Conservation (phyloP, 306 rosid species). For the Heteromeles arbutifolia region DNA sequence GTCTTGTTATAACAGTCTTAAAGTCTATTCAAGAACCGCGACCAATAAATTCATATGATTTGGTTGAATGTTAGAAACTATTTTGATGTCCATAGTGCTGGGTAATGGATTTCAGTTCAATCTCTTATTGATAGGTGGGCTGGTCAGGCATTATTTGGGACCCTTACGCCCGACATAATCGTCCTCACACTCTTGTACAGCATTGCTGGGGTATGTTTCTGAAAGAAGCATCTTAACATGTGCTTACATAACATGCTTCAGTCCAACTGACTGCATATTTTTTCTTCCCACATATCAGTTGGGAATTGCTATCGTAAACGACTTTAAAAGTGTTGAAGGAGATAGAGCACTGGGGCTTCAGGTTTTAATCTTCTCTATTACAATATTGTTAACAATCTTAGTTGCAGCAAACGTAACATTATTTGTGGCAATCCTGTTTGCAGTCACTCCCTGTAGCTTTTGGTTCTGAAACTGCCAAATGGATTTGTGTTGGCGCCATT, state of each 20-base stretch:
- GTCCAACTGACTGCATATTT: constrained; percentile 2
- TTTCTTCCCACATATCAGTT: constrained; percentile 43
- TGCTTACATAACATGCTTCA: constrained; percentile 2
- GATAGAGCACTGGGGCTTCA: constrained; percentile 98
- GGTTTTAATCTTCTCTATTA: constrained; percentile 35
- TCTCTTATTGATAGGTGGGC: constrained; percentile 79
- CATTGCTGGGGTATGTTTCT: constrained; percentile 84
- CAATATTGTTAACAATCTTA: constrained; percentile 1
- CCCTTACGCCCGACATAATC: constrained; percentile 80
- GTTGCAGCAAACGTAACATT: constrained; percentile 18
- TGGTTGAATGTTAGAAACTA: background rate
- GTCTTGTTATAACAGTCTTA: no score
- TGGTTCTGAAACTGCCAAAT: constrained; percentile 91
- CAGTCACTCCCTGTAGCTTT: constrained; percentile 98
- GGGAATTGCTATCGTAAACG: constrained; percentile 96
- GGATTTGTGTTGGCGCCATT: constrained; percentile 98
- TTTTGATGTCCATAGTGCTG: background rate
- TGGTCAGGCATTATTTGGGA: constrained; percentile 98
- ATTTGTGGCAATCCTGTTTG: constrained; percentile 25
- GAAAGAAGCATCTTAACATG: constrained; percentile 13
- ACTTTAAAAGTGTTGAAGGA: constrained; percentile 95
- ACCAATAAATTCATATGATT: background rate
- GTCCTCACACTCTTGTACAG: constrained; percentile 88
- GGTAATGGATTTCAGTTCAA: constrained; percentile 3
- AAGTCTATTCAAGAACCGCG: background rate